Evolutionary conservation across 2,329 filamentous ascomycete genomes (phyloP), one percentile per base, ranked within the genome.

Genomic region (Colletotrichum sp.): DNA sequence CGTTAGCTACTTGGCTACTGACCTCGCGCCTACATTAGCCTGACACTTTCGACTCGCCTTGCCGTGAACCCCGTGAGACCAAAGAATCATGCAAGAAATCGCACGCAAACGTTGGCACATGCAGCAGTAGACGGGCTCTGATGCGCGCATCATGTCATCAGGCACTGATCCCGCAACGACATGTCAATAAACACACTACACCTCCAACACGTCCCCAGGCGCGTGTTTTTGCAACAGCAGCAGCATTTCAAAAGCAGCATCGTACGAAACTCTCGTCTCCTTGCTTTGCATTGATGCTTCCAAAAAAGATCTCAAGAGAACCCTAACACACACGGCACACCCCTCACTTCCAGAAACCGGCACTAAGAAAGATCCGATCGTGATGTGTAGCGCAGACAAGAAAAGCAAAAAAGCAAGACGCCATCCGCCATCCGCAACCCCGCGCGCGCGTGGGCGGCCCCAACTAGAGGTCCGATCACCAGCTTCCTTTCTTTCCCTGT

Each of bases 11-110:
- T 52, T 36, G 13, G 34, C 16, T 39, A 28, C 34, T 43, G 43
- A 24, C 70, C 70, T 65, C 34, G 70, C 65, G 64, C 64, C 64
- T 73, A 73, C 70, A 43, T 69, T 73, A 74, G 74, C 60, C 59
- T 65, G 21, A 36, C 59, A 39, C 39, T 30, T n/a, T 21, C 36
- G 48, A 32, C 4, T 39, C n/a, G 43, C n/a, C 32, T 59, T 71
- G n/a, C 67, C 32, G 39, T 39, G 26, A 63, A 57, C 21, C 16
- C 30, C 66, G 10, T 32, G 24, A n/a, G 55, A 18, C 30, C 24
- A 59, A 16, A 18, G 21, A 26, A 59, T 30, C 55, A 59, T 59
- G 43, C 43, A 52, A 52, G 43, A 52, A 52, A 52, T 21, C 43
- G 43, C 43, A 52, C 43, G n/a, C 43, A 52, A 52, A 52, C 43